Percentiles rank a stretch among this genome's conserved stretches.
phyloP scores from a whole-genome alignment of 768 basidiomycete genomes.

The Leccinum arenicola region DNA sequence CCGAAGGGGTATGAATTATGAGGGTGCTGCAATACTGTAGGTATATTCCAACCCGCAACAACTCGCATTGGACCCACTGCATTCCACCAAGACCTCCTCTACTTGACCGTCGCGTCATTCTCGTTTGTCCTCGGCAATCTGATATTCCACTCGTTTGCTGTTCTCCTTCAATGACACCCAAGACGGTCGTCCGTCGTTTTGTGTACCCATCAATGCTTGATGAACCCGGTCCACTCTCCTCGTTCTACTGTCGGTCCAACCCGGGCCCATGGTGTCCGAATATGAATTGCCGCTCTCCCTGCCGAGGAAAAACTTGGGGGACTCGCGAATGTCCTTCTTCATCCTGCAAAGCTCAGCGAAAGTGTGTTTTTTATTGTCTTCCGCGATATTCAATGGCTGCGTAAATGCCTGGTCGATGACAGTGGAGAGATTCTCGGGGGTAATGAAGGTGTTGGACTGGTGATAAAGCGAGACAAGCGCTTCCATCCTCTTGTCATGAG shows the following conservation, averaged over 20 bases:
- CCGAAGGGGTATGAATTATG: too few species aligned
- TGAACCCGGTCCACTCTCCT: conserved; percentile 26
- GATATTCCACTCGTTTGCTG: conserved; percentile 16
- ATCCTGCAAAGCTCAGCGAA: conserved; percentile 15
- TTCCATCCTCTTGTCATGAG: conserved; percentile 46
- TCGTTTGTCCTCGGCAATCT: conserved; percentile 14
- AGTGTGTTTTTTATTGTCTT: conserved; percentile 19
- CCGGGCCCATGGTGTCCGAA: conserved; percentile 29
- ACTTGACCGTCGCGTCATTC: background rate
- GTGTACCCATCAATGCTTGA: conserved; percentile 28
- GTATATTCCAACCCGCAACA: too few species aligned
- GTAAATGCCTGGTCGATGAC: conserved; percentile 66
- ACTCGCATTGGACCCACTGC: background rate
- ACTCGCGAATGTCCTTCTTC: conserved; percentile 7
- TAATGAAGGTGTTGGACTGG: conserved; percentile 68
- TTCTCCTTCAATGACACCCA: conserved; percentile 34
- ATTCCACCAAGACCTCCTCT: conserved; percentile 3
- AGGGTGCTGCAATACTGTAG: too few species aligned
- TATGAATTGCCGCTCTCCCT: conserved; percentile 17
- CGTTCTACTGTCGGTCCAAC: conserved; percentile 28
- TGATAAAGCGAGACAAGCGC: conserved; percentile 79
- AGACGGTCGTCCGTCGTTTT: conserved; percentile 30
- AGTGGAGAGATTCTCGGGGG: conserved; percentile 60
- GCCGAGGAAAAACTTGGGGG: conserved; percentile 29
- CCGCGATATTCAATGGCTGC: conserved; percentile 13